Base-by-base conservation (phyloP, 176 grass and related monocot genomes). In the Lolium perenne region DNA sequence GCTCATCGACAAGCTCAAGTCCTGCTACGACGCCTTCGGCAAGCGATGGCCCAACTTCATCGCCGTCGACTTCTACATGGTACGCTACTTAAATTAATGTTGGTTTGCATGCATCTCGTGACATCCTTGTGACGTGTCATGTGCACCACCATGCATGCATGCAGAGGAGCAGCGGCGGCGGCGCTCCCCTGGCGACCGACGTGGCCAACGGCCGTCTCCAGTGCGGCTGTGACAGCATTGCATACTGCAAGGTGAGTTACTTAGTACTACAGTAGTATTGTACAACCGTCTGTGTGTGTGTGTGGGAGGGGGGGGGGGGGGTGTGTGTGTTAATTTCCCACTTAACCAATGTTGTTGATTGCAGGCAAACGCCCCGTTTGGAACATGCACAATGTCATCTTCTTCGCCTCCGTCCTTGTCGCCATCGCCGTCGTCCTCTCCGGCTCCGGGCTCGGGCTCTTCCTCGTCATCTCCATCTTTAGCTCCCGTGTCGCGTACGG, bases 201-300 rank as follows among this genome's bases (percentile, higher is more conserved):
- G 87, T 92, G 51, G 93, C 95, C 4, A 98, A 98, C 65, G 95
- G 95, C 0, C 91, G 89, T 13, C 82, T 95, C 54, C 91, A 93
- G 10, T 95, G 95, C 46, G 95, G 95, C 21, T 92, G 88, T 65
- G 95, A 92, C 73, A 92, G 49, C 63, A 87, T 93, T 8, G 85
- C 95, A 0, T 86, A 87, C 75, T 98, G 95, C 91, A 93, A 74
- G 79, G 93, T 95, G 32, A 35, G 32, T 35, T 35, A 35, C 32
- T 35, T 35, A 35, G 32, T 35, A 35, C 32, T 35, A 35, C 32
- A 35, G 32, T 35, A 35, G 32, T 35, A 35, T 3, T 35, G 32
- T 35, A 35, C 32, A 35, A 35, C 32, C 32, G 32, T 35, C 32
- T 35, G 32, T 35, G 32, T 35, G 32, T 35, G 32, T 35, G 32